A percentile compares a stretch with the other conserved stretches of the same genome.
Conservation (phyloP, 768 basidiomycete genomes). For the Calocybe gangraenosa region DNA sequence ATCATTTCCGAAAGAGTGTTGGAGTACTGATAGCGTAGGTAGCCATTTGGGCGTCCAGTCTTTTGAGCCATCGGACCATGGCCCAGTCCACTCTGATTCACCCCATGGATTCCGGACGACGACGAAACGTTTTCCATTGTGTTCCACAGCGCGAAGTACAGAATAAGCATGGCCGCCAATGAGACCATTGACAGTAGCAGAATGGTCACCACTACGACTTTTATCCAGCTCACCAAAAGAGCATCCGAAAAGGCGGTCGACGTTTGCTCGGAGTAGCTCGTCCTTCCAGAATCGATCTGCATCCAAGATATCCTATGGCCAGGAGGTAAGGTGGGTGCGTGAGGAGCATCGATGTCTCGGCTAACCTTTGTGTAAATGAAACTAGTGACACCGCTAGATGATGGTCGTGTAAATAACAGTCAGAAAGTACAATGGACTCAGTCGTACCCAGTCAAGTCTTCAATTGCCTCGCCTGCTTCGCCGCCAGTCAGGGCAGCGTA, state of each 20-base stretch:
- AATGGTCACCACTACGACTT: constrained; percentile 22
- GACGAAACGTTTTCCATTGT: constrained; percentile 45
- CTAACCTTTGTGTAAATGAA: constrained; percentile 25
- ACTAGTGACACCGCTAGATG: constrained; percentile 21
- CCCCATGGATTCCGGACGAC: constrained; percentile 55
- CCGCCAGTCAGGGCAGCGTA: constrained; percentile 42
- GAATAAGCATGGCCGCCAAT: constrained; percentile 44
- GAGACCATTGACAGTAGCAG: constrained; percentile 32
- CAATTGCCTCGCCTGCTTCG: constrained; percentile 43
- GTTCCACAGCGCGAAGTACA: constrained; percentile 44
- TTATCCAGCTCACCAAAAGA: constrained; percentile 30
- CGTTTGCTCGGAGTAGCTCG: constrained; percentile 41
- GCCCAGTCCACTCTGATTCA: constrained; percentile 43
- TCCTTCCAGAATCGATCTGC: constrained; percentile 45
- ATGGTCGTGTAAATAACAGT: not conserved
- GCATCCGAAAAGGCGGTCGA: constrained; percentile 49
- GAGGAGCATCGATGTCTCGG: not conserved
- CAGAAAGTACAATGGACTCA: too few relatives aligned
- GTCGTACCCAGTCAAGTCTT: constrained; percentile 55
- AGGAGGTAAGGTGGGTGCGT: not conserved
- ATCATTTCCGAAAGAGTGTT: constrained; percentile 46
- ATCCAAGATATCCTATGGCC: constrained; percentile 43
- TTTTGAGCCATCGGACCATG: constrained; percentile 54
- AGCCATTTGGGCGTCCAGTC: constrained; percentile 56
- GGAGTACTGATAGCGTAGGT: constrained; percentile 32